Evolutionary conservation across 2,329 filamentous ascomycete species (phyloP), one percentile per base, ranked within the genome.

Genomic region (Cercospora zeae-maydis): DNA sequence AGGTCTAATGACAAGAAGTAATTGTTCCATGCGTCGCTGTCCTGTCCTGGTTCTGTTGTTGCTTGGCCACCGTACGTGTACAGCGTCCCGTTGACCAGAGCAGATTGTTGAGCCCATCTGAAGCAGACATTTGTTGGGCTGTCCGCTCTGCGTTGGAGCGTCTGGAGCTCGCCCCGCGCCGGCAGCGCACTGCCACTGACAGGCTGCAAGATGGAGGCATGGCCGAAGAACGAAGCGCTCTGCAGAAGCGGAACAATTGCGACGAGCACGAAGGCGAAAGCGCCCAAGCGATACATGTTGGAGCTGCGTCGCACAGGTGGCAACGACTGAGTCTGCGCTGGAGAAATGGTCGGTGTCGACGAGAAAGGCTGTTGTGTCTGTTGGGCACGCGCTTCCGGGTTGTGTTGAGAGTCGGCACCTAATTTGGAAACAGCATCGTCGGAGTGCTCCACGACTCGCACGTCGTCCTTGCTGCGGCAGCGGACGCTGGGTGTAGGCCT

Each of bases 31-130:
- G 85, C 88, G 71, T 91, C 78, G 5, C 78, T 76, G 1, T 78
- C 81, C 70, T 92, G 89, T 36, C 82, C 81, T 13, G 81, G 74
- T 14, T 81, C 75, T 1, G 80, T 83, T 55, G 82, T 88, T 13
- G 85, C 83, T 67, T 88, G 83, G 27, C 90, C 90, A 36, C 90
- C 90, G 68, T 91, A 93, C 59, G 91, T 83, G 73, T 91, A 93
- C 2, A 92, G 72, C 0, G 88, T 92, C 13, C 89, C 89, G 67
- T 92, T 92, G 14, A 93, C 81, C 36, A 89, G 73, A 3, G 90
- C 86, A 64, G 81, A 83, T 75, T 90, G 87, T 58, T 87, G 84
- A 16, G 83, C 83, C 86, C 86, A 91, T 73, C 88, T 78, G 59
- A 82, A 82, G 71, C 88, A 90, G 13, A 87, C 80, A 66, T 84